Conservation (phyloP, 164 flowering plant species). For the Sedum album region DNA sequence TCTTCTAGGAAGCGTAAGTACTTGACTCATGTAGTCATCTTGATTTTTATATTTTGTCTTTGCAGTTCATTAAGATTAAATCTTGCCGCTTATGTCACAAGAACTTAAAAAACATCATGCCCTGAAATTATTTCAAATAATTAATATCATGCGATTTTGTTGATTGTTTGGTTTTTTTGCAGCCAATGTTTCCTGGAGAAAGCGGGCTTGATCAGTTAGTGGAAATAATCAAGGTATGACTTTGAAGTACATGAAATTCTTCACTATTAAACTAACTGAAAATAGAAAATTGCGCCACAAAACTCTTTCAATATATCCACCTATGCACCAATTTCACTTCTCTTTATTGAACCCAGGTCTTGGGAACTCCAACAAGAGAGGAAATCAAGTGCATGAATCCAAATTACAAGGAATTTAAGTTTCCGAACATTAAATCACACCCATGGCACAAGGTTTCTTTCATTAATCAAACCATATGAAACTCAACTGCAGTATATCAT, state of each 20-base stretch:
- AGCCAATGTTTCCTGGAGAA: not conserved
- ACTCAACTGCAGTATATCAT: not conserved
- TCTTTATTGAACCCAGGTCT: not conserved
- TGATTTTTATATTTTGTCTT: no score
- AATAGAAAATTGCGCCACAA: no score
- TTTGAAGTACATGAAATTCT: not conserved
- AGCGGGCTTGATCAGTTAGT: not conserved
- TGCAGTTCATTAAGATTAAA: no score
- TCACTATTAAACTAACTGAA: not conserved
- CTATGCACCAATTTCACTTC: not conserved
- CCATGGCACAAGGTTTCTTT: not conserved
- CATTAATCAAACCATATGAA: not conserved
- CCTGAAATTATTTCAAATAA: not conserved
- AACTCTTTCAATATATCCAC: not conserved
- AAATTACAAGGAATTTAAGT: not conserved
- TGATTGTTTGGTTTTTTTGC: not conserved
- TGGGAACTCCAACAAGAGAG: not conserved
- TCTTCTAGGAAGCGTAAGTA: not conserved
- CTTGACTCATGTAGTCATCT: not conserved
- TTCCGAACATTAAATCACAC: not conserved
- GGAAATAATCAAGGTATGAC: not conserved
- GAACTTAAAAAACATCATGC: not conserved
- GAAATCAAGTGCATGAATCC: not conserved
- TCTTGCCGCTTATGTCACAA: not conserved
- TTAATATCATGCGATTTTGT: not conserved